Percentiles rank a stretch among this genome's conserved stretches.
Evolutionary conservation across 106 monocot genomes (phyloP).

Genomic region (Acorus calamus): DNA sequence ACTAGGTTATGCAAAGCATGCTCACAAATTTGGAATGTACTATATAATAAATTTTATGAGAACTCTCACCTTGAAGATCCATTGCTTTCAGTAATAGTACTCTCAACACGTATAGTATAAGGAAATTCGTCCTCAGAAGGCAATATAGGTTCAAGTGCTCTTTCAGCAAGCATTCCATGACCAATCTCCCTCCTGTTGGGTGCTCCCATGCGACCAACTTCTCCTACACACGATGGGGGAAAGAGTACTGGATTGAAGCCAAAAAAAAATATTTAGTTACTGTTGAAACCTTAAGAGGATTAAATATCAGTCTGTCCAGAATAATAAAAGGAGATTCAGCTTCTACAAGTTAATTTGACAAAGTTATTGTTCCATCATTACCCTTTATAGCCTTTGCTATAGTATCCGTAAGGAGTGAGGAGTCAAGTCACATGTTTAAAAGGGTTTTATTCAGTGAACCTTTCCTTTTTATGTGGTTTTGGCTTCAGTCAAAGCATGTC

Average conservation of each 20-base stretch:
- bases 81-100: conserved; percentile 99
- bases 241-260: conserved; percentile 68
- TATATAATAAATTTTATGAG: neutral
- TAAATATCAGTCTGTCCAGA: no score
- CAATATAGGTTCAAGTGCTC: conserved; percentile 85
- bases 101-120: conserved; percentile 94
- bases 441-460: no score
- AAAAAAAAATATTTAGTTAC: no score
- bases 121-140: conserved; percentile 89
- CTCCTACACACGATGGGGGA: conserved; percentile 96
- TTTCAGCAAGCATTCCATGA: conserved; percentile 97
- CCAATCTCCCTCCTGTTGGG: conserved; percentile 92
- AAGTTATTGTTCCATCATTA: neutral
- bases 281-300: no score
- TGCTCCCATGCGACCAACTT: conserved; percentile 89
- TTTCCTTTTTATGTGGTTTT: no score
- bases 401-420: no score
- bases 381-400: neutral
- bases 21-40: no score
- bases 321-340: no score
- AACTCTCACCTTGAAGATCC: conserved; percentile 81
- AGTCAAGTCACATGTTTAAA: no score
- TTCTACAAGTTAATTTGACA: neutral
- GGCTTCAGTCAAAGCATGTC: no score
- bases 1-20: no score